Percentiles rank a stretch among this genome's conserved stretches.
Conservation (phyloP, 169 alveolate genomes). For the Plasmodium vinckei region DNA sequence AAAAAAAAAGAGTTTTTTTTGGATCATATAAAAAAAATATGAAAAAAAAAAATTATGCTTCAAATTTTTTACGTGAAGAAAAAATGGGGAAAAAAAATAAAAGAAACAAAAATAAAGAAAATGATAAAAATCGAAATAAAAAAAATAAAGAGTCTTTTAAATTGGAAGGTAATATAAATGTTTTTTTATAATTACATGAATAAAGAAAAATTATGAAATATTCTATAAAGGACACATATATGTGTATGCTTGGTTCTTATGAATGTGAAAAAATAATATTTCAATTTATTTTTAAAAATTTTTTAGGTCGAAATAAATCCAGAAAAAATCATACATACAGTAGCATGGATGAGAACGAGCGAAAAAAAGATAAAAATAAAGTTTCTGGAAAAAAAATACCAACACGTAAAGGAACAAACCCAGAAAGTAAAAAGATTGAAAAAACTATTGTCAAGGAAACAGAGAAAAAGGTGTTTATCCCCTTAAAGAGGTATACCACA, state of each 20-base stretch:
- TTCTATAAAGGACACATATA: background rate
- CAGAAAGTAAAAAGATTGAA: background rate
- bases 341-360: constrained; percentile 18
- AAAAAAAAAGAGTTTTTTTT: constrained; percentile 46
- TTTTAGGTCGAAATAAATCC: too few relatives aligned
- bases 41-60: constrained; percentile 43
- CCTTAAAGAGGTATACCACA: constrained; percentile 41
- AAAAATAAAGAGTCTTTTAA: constrained; percentile 16
- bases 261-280: background rate
- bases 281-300: too few relatives aligned
- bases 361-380: constrained; percentile 3
- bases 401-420: background rate
- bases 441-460: background rate
- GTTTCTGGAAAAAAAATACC: background rate
- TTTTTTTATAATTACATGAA: constrained; percentile 1
- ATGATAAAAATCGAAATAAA: constrained; percentile 18
- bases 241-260: background rate
- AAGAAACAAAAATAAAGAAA: constrained; percentile 48
- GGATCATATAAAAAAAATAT: constrained; percentile 65
- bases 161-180: constrained; percentile 6
- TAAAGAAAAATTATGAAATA: background rate
- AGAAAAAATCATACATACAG: constrained; percentile 14
- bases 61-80: constrained; percentile 36
- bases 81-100: constrained; percentile 33
- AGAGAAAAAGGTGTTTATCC: constrained; percentile 61